phyloP scores from a whole-genome alignment of 805 yeast species.

The Cyberlindnera suaveolens region DNA sequence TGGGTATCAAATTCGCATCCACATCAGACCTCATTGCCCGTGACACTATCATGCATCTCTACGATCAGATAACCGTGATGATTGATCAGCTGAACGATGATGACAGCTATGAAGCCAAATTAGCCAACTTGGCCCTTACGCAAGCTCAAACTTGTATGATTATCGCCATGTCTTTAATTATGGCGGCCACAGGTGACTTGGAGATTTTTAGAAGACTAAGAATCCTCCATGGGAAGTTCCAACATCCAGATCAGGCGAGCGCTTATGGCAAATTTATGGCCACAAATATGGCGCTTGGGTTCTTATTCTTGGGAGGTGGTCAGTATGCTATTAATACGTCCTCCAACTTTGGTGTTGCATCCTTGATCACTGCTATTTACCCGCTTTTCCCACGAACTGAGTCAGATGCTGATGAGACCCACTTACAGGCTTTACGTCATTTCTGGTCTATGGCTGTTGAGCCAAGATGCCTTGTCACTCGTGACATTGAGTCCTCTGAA shows the following conservation, averaged over 20 bases:
- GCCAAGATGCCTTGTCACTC: constrained; percentile 70
- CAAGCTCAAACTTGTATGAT: constrained; percentile 54
- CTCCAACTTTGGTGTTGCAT: constrained; percentile 59
- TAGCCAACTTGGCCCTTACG: constrained; percentile 48
- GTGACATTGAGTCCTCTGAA: constrained; percentile 58
- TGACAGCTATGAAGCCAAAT: constrained; percentile 47
- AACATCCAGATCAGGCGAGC: constrained; percentile 16
- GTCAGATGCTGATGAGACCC: constrained; percentile 44
- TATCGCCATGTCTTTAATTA: constrained; percentile 61
- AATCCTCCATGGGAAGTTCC: constrained; percentile 47
- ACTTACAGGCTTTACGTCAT: constrained; percentile 79
- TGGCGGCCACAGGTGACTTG: constrained; percentile 91
- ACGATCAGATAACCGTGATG: constrained; percentile 13
- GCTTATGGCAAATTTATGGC: constrained; percentile 72
- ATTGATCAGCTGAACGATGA: constrained; percentile 10
- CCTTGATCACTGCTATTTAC: constrained; percentile 67
- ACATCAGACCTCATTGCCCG: constrained; percentile 49
- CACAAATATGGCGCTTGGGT: constrained; percentile 76
- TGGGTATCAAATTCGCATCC: constrained; percentile 76
- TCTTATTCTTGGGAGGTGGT: constrained; percentile 87
- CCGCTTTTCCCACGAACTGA: constrained; percentile 58
- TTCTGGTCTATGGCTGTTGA: constrained; percentile 86
- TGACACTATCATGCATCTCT: constrained; percentile 44
- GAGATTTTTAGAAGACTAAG: constrained; percentile 69
- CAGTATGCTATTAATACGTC: constrained; percentile 68